phyloP scores from a whole-genome alignment of 1,284 basidiomycete genomes.

The Phellopilus nigrolimitatus region DNA sequence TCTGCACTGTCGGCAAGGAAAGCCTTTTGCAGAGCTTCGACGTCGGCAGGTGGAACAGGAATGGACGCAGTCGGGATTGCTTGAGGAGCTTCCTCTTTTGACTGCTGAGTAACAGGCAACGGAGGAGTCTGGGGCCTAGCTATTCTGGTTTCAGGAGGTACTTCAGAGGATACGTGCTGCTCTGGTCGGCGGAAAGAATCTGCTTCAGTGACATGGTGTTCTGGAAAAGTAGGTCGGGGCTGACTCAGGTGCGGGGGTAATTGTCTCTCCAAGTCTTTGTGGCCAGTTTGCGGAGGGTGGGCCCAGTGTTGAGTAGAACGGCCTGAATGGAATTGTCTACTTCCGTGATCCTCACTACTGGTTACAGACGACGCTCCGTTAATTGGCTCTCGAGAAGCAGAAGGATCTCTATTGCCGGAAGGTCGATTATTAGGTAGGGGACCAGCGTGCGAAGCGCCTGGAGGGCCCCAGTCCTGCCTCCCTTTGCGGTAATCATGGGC shows the following conservation, averaged over 20 bases:
- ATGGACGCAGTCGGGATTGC: too few species aligned
- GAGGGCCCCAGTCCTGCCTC: background rate
- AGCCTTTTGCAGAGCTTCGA: slow-evolving; percentile 72
- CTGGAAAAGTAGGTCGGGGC: background rate
- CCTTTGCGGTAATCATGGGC: background rate
- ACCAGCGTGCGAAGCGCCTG: background rate
- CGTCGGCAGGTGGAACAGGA: slow-evolving; percentile 45
- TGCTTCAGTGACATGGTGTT: background rate
- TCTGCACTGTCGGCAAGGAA: slow-evolving; percentile 90
- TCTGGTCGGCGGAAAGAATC: background rate
- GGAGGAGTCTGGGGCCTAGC: background rate
- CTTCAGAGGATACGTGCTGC: background rate
- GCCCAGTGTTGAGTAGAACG: slow-evolving; percentile 6
- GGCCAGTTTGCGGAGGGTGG: slow-evolving; percentile 34
- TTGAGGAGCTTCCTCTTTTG: too few species aligned
- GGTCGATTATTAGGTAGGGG: background rate
- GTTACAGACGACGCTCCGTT: slow-evolving; percentile 13
- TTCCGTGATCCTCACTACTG: slow-evolving; percentile 10
- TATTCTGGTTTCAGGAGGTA: slow-evolving; percentile 6
- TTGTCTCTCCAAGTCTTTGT: slow-evolving; percentile 29
- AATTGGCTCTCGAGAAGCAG: background rate
- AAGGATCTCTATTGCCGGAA: slow-evolving; percentile 2
- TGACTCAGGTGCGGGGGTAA: slow-evolving; percentile 37
- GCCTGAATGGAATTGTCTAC: slow-evolving; percentile 1
- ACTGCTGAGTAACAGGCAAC: too few species aligned